Evolutionary conservation across 306 rosid species (phyloP).

Genomic region (Urtica urens): DNA sequence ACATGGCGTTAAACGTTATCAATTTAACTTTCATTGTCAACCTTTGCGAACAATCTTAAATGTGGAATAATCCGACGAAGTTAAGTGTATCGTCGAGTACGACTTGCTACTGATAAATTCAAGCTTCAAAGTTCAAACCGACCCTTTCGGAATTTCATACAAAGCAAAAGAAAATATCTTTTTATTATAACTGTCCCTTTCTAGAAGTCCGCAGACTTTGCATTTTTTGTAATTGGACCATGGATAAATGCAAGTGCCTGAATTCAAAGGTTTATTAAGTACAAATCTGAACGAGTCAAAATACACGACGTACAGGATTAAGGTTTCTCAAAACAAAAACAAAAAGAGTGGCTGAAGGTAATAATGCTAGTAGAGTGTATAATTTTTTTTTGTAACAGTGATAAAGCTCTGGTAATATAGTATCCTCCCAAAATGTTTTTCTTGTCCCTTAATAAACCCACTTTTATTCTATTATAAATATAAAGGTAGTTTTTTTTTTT

Average conservation of each 20-base stretch:
- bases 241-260: not conserved
- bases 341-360: too few species aligned
- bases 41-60: constrained; percentile 1
- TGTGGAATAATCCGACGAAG: not conserved
- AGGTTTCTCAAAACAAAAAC: too few species aligned
- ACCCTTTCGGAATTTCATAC: not conserved
- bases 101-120: not conserved
- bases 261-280: not conserved
- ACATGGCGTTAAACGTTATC: too few species aligned
- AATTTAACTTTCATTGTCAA: constrained; percentile 1
- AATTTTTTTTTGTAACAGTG: too few species aligned
- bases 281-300: not conserved
- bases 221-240: too few species aligned
- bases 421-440: too few species aligned
- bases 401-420: too few species aligned
- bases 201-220: not conserved
- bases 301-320: too few species aligned
- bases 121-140: not conserved
- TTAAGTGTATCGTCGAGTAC: not conserved
- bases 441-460: too few species aligned
- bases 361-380: too few species aligned
- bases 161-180: not conserved
- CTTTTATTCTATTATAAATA: too few species aligned
- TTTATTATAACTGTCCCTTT: not conserved
- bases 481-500: too few species aligned